Conservation (phyloP, 140 eudicot species). For the Cichorium intybus region DNA sequence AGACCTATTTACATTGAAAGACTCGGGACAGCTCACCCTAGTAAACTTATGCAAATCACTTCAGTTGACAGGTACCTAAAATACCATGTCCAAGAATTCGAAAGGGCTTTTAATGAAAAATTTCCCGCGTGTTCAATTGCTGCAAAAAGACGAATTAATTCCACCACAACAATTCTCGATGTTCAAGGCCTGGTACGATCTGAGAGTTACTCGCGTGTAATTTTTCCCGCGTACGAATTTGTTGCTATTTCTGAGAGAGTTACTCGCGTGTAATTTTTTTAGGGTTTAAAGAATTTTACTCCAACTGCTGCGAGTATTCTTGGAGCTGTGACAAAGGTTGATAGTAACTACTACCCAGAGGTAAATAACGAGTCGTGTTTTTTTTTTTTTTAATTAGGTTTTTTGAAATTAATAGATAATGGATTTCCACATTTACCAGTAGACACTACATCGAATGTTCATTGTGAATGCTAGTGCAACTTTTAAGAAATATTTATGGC, state of each 20-base stretch:
- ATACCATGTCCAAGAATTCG: slow-evolving; percentile 88
- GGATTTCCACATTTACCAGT: slow-evolving; percentile 22
- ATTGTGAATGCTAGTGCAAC: slow-evolving; percentile 79
- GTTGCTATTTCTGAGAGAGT: too few relatives aligned
- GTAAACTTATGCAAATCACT: slow-evolving; percentile 73
- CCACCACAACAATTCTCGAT: slow-evolving; percentile 80
- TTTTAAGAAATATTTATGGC: slow-evolving; percentile 85
- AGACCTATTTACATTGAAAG: slow-evolving; percentile 88
- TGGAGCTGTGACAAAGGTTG: slow-evolving; percentile 77
- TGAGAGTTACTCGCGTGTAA: too few relatives aligned
- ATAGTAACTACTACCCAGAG: slow-evolving; percentile 82
- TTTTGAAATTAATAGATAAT: not conserved
- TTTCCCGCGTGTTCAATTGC: slow-evolving; percentile 91
- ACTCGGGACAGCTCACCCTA: slow-evolving; percentile 81
- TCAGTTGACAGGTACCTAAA: slow-evolving; percentile 69
- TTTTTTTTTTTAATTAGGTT: not conserved
- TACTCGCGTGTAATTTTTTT: too few relatives aligned
- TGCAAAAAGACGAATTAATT: slow-evolving; percentile 66
- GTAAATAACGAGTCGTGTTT: slow-evolving; percentile 34
- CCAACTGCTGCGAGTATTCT: slow-evolving; percentile 70
- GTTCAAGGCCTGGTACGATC: slow-evolving; percentile 95
- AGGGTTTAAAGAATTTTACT: slow-evolving; percentile 85
- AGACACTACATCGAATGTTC: slow-evolving; percentile 85
- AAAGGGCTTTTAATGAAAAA: slow-evolving; percentile 70
- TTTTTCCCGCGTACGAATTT: too few relatives aligned